These are phyloP conservation scores for Fusarium coicis DNA, from an alignment of 2,329 filamentous ascomycete species.

Conservation along the genomic window DNA sequence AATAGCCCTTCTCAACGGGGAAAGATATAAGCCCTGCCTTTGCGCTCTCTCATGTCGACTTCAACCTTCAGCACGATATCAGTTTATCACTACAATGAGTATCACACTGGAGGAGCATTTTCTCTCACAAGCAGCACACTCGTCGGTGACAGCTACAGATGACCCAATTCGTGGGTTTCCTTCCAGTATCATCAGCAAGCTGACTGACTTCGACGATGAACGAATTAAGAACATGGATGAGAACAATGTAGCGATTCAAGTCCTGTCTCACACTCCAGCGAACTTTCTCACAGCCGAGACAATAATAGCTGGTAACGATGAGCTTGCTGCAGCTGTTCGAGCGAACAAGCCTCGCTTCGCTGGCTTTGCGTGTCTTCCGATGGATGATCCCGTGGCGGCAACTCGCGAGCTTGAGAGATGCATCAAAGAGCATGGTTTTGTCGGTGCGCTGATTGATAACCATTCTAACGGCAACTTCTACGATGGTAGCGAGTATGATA, in stretches of 20 bases:
- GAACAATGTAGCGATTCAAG: background rate
- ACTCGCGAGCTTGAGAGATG: background rate
- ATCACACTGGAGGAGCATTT: background rate
- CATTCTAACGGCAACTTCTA: background rate
- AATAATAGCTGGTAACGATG: background rate
- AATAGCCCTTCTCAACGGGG: no score
- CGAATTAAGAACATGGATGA: background rate
- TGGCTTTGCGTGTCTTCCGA: background rate
- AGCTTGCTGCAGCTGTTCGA: background rate
- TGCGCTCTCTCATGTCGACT: background rate
- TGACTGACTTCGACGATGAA: background rate
- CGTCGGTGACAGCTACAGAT: background rate
- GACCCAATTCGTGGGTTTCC: background rate
- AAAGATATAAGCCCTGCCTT: no score
- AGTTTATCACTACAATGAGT: background rate
- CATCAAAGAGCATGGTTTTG: background rate
- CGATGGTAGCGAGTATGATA: background rate
- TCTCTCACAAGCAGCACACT: background rate
- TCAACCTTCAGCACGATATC: no score
- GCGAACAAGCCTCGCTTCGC: background rate
- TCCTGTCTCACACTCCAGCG: background rate
- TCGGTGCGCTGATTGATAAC: background rate
- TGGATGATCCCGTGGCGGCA: background rate
- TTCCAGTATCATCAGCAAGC: background rate
- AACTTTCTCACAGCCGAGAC: background rate